These are phyloP conservation scores for Psilocybe cubensis DNA, from an alignment of 768 basidiomycete genomes.

Conservation along the genomic window DNA sequence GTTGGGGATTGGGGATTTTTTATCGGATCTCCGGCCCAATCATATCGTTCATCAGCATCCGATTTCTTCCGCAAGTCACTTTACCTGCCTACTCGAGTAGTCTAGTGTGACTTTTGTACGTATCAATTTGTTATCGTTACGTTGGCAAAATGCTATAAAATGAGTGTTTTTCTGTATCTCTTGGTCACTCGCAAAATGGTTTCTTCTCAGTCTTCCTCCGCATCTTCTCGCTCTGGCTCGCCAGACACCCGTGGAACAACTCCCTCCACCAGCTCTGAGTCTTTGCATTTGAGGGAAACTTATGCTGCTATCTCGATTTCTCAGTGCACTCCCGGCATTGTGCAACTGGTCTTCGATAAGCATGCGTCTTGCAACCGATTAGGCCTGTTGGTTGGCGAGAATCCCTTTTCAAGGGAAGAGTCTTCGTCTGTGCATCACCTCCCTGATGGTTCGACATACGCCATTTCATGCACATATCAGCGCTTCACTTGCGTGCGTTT, in stretches of 20 bases:
- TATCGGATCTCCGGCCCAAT: slow-evolving; percentile 18
- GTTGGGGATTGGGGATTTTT: slow-evolving; percentile 18
- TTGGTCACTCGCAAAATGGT: background rate
- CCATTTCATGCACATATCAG: slow-evolving; percentile 16
- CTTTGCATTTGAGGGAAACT: slow-evolving; percentile 16
- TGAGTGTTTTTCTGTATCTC: slow-evolving; percentile 5
- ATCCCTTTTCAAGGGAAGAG: slow-evolving; percentile 8
- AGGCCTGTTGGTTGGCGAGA: slow-evolving; percentile 33
- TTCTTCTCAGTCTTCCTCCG: slow-evolving; percentile 34
- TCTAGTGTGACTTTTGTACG: slow-evolving; percentile 23
- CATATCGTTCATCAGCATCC: slow-evolving; percentile 2
- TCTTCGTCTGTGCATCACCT: slow-evolving; percentile 4
- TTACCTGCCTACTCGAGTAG: slow-evolving; percentile 12
- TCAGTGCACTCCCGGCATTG: slow-evolving; percentile 19
- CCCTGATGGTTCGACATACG: slow-evolving; percentile 5
- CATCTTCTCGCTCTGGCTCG: slow-evolving; percentile 34
- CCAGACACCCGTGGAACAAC: slow-evolving; percentile 38
- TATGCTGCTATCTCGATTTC: slow-evolving; percentile 28
- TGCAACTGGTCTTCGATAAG: slow-evolving; percentile 35
- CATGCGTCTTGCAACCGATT: slow-evolving; percentile 33
- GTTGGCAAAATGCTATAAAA: slow-evolving; percentile 28
- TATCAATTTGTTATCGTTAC: slow-evolving; percentile 21
- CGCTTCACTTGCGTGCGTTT: background rate
- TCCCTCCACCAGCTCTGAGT: slow-evolving; percentile 30
- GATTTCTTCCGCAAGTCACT: slow-evolving; percentile 2